Evolutionary conservation across 225 moss, liverwort and hornwort genomes (phyloP), one percentile per base, ranked within the genome.

Genomic region (Ulota crispa): DNA sequence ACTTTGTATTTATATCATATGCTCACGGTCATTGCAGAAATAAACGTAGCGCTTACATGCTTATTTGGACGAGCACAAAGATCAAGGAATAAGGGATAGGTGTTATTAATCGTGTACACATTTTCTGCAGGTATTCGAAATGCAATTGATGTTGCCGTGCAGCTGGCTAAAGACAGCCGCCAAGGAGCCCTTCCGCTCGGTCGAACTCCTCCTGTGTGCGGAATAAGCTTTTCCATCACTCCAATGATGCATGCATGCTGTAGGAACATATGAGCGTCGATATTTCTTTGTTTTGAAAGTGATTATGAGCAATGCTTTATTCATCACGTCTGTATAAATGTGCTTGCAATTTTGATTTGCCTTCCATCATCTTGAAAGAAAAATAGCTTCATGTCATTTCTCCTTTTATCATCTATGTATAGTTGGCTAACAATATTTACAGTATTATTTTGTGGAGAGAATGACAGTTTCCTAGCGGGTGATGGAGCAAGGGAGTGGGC

Each of bases 401-500:
- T 27, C 60, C 50, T 80, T 77, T 77, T 39, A 39, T 82, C 80
- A 42, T 80, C 80, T 77, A 34, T 72, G n/a, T n/a, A n/a, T n/a
- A 77, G 79, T 77, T 56, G 70, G n/a, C 72, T 79, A 24, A 24
- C 55, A 85, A 66, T 80, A 24, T 21, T 72, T 64, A 16, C 18
- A 76, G 37, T 80, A 41, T 62, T 71, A 31, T 77, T 78, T 66
- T 75, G 78, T 82, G 82, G 41, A 89, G 65, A 63, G 56, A 32
- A 70, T 67, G 77, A 77, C 94, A 97, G 97, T 81, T 91, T 98
- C 80, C 78, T 98, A 73, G 99, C 91, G 59, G 99, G 99, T 78
- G 94, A 96, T 83, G 99, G 99, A 84, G 99, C 96, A 82, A 93
- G 93, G 23, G 92, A 93, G 63, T 99, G 99, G 99, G 94, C 99